Percentiles rank a stretch among this genome's conserved stretches.
Conservation (phyloP, 2,329 filamentous ascomycete genomes). For the Furcasterigmium sp. region DNA sequence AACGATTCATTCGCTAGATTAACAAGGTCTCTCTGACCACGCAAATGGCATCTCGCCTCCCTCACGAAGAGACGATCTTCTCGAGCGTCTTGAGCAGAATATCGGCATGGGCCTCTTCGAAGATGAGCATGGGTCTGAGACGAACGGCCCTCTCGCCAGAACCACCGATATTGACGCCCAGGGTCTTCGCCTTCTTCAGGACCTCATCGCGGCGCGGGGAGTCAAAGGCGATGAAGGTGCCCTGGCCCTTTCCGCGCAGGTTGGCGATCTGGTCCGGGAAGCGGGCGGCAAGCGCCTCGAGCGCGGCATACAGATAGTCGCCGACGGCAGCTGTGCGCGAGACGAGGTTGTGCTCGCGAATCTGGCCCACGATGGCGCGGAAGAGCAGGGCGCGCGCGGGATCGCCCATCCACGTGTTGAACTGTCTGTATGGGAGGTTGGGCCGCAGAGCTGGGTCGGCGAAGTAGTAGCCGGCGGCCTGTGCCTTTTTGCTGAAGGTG, state of each 20-base stretch:
- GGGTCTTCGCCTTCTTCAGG: constrained; percentile 68
- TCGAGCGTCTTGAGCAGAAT: constrained; percentile 75
- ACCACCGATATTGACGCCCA: constrained; percentile 85
- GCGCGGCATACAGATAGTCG: constrained; percentile 68
- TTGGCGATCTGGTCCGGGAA: constrained; percentile 78
- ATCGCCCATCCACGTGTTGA: constrained; percentile 98
- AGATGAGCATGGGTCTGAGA: constrained; percentile 83
- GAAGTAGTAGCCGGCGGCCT: constrained; percentile 90
- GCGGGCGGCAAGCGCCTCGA: constrained; percentile 61
- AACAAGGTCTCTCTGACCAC: not conserved
- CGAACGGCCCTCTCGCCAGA: constrained; percentile 71
- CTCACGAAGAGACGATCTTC: constrained; percentile 55
- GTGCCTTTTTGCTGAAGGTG: constrained; percentile 92
- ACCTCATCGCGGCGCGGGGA: constrained; percentile 75
- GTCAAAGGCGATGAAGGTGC: constrained; percentile 92
- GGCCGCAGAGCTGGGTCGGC: constrained; percentile 73
- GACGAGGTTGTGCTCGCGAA: constrained; percentile 72
- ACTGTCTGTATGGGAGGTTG: constrained; percentile 92
- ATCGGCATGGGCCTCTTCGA: constrained; percentile 88
- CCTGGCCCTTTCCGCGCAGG: constrained; percentile 79
- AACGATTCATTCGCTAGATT: no score
- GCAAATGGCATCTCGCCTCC: not conserved
- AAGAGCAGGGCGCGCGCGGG: constrained; percentile 80
- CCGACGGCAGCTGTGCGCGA: constrained; percentile 72
- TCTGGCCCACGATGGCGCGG: constrained; percentile 78